Evolutionary conservation across 2,329 filamentous ascomycete genomes (phyloP).

Genomic region (Claviceps cyperi): DNA sequence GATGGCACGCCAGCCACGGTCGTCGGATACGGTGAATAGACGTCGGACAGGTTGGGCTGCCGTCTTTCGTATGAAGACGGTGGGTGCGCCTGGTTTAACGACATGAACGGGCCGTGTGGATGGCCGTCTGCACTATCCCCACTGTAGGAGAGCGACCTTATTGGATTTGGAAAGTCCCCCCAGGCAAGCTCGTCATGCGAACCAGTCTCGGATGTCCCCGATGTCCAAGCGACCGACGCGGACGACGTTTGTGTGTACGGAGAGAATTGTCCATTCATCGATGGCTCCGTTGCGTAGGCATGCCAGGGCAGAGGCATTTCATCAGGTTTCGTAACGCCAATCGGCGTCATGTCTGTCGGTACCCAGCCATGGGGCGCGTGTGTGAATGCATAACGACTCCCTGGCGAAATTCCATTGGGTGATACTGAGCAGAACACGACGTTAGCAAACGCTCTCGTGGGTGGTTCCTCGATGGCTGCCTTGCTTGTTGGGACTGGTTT

Average conservation of each 20-base stretch:
- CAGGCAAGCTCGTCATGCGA: slow-evolving; percentile 31
- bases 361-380: slow-evolving; percentile 29
- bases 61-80: slow-evolving; percentile 29
- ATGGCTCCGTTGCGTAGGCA: slow-evolving; percentile 33
- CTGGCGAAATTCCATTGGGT: slow-evolving; percentile 18
- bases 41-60: slow-evolving; percentile 25
- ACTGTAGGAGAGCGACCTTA: slow-evolving; percentile 34
- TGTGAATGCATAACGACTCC: slow-evolving; percentile 24
- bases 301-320: slow-evolving; percentile 34
- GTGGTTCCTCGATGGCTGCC: not conserved
- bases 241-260: slow-evolving; percentile 30
- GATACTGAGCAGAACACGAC: slow-evolving; percentile 14
- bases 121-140: slow-evolving; percentile 24
- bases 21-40: slow-evolving; percentile 28
- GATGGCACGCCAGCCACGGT: slow-evolving; percentile 22
- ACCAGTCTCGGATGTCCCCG: slow-evolving; percentile 20
- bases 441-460: not conserved
- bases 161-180: slow-evolving; percentile 26
- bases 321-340: slow-evolving; percentile 25
- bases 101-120: slow-evolving; percentile 24
- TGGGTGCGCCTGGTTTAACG: slow-evolving; percentile 23
- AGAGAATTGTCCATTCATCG: slow-evolving; percentile 34
- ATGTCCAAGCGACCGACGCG: slow-evolving; percentile 27
- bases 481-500: slow-evolving; percentile 4
- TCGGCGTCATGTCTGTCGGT: slow-evolving; percentile 25